Base-by-base conservation (phyloP, 78 protist genomes). In the Dictyostelium capitatum region DNA sequence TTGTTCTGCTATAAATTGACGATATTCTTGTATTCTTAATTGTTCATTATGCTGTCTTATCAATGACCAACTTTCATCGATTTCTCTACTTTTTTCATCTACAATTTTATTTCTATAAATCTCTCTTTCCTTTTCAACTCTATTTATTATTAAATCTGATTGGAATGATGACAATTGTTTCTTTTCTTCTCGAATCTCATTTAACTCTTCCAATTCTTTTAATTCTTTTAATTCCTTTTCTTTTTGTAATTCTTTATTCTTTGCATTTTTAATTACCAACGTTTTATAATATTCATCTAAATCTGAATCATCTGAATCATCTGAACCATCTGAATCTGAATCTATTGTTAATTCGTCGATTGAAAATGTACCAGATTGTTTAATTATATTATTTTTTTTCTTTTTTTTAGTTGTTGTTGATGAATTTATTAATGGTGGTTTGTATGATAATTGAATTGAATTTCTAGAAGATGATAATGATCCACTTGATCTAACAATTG, bases 111-210 rank as follows among this genome's bases (percentile, higher is more conserved):
- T 43, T 8, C 15, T 50, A 25, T 50, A 23, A 46, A 50, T 75
- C 9, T 75, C 50, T 75, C 64, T 50, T 28, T 50, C 50, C 14
- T 54, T 41, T 28, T 75, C 67, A 37, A 50, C 54, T 75, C 32
- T 75, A 19, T 75, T 75, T 43, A 72, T 41, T 8, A 72, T 72
- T 41, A 41, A 43, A 1, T 72, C 79, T 6, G 79, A 41, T 46
- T 72, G 79, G 43, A 41, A 72, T 72, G 79, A 72, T 78, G 12
- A 11, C 25, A 78, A 62, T 62, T 80, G 59, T 19, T 37, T 8
- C 43, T 23, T 43, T 41, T 67, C 20, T 32, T 59, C 23, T 43
- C 59, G n/a, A 28, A 28, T 25, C 23, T 32, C 10, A 28, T 28
- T 6, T 28, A 23, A 0, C 28, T 67, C 28, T 15, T 15, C 75